Evolutionary conservation across 169 alveolate genomes (phyloP), one percentile per base, ranked within the genome.

Genomic region (Theileria parva): DNA sequence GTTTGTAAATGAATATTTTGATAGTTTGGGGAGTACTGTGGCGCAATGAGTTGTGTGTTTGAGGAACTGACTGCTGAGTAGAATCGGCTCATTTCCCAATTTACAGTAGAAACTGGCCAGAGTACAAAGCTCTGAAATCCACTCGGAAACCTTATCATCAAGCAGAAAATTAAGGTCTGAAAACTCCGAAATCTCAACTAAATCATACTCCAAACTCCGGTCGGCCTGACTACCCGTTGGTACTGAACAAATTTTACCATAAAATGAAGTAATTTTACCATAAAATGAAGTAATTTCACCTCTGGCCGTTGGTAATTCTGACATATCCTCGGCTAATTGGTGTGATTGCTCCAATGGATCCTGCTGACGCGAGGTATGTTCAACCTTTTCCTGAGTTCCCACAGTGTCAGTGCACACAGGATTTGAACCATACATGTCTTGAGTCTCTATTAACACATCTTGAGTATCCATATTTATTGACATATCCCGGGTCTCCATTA

Each of bases 41-140:
- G 7, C 13, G 7, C 66, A 23, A 15, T 68, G 17, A 15, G n/a
- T 23, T 21, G n/a, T 37, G 34, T 25, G 23, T 44, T 68, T 68
- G 12, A 37, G 30, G 77, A n/a, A 50, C 39, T 7, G 30, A 23
- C n/a, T 63, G 11, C 59, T 44, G 27, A 19, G 50, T 12, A 83
- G 27, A 21, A 71, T 48, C 9, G 89, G 86, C 51, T 32, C 77
- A 28, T 0, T 3, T 6, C 68, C 32, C 19, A 83, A 13, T 71
- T 64, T 71, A 48, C 71, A 61, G 11, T 75, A 79, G 39, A 61
- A 59, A 23, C 72, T 6, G 8, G 75, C 70, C 57, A 63, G 37
- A 23, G 34, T 83, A 34, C 89, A 83, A 19, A 83, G 65, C 23
- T 64, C 89, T 2, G 64, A n/a, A 28, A 27, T 68, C 89, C 89